Evolutionary conservation across 1,284 basidiomycete species (phyloP).

Genomic region (Apiotrichum brassicae): DNA sequence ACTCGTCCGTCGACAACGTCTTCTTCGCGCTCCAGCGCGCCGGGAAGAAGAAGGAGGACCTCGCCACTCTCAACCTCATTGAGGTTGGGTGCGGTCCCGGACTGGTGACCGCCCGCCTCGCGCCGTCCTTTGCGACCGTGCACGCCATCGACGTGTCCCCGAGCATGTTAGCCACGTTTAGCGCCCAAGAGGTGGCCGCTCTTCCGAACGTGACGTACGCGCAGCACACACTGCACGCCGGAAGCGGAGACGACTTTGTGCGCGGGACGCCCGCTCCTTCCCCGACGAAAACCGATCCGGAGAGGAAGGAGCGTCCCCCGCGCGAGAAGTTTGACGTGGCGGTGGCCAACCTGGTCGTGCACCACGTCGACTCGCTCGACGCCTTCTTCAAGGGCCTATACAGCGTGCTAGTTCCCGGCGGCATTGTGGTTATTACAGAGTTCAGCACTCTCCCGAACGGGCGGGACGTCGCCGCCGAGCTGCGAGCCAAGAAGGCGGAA

Average conservation of each 20-base stretch:
- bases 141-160: constrained; percentile 33
- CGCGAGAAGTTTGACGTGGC: constrained; percentile 26
- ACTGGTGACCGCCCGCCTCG: constrained; percentile 30
- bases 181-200: constrained; percentile 7
- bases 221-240: constrained; percentile 20
- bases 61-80: constrained; percentile 19
- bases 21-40: constrained; percentile 17
- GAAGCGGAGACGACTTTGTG: constrained; percentile 10
- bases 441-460: constrained; percentile 18
- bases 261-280: constrained; percentile 8
- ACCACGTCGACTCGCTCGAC: constrained; percentile 33
- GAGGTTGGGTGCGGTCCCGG: constrained; percentile 37
- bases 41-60: constrained; percentile 6
- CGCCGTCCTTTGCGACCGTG: constrained; percentile 21
- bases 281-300: constrained; percentile 17
- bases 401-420: constrained; percentile 22
- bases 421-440: constrained; percentile 32
- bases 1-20: constrained; percentile 19
- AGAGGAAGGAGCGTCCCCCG: constrained; percentile 17
- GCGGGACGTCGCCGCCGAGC: background rate
- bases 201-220: constrained; percentile 12
- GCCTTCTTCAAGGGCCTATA: constrained; percentile 25
- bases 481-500: background rate
- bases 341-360: constrained; percentile 31
- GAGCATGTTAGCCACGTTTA: constrained; percentile 29